phyloP scores from a whole-genome alignment of 2,329 filamentous ascomycete genomes.

The Corniculantispora saksenae region DNA sequence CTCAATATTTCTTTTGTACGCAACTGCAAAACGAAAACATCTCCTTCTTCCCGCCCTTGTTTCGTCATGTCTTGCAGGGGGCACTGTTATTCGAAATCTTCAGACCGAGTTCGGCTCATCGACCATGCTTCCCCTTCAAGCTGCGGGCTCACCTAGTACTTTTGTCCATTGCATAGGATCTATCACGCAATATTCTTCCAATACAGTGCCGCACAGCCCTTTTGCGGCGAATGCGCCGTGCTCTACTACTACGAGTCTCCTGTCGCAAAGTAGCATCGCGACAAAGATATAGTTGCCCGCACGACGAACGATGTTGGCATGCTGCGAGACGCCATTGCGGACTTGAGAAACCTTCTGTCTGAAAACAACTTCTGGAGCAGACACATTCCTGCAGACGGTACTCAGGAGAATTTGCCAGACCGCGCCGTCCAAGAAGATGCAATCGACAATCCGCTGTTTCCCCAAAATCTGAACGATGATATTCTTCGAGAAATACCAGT shows the following conservation, averaged over 20 bases:
- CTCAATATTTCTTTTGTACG: background rate
- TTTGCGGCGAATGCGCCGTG: conserved; percentile 37
- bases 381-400: background rate
- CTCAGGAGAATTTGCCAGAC: background rate
- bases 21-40: background rate
- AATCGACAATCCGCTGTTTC: background rate
- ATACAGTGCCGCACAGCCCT: conserved; percentile 26
- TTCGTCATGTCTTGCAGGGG: conserved; percentile 27
- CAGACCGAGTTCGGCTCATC: conserved; percentile 9
- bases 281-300: conserved; percentile 22
- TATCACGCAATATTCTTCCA: conserved; percentile 30
- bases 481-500: conserved; percentile 24
- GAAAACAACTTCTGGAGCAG: background rate
- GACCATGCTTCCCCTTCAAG: conserved; percentile 24
- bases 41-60: background rate
- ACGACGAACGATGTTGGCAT: conserved; percentile 4
- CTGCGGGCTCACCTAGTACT: conserved; percentile 31
- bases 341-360: background rate
- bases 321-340: background rate
- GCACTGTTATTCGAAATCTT: conserved; percentile 26
- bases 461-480: background rate
- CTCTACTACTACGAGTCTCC: conserved; percentile 27
- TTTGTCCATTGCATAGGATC: conserved; percentile 31
- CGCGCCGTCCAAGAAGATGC: background rate
- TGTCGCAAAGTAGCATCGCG: conserved; percentile 26